A percentile compares a stretch with the other conserved stretches of the same genome.
Conservation (phyloP, 108 stramenopile genomes). For the Skeletonema costatum region DNA sequence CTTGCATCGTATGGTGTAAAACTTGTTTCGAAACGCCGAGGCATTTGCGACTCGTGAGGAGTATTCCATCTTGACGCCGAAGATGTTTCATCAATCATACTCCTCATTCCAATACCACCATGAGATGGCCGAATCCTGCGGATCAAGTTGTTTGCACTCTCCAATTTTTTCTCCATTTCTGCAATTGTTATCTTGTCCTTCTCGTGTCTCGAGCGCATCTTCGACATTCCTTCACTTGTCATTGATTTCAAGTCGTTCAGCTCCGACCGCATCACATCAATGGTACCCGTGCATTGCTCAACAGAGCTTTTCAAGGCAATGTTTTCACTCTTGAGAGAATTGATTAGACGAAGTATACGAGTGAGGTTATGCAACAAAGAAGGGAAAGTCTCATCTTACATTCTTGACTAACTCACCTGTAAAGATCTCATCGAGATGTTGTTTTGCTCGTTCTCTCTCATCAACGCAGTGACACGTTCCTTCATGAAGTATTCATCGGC, state of each 20-base stretch:
- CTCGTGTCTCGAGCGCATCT: conserved; percentile 13
- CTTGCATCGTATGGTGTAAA: background rate
- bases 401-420: conserved; percentile 7
- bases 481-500: conserved; percentile 36
- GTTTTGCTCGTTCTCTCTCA: conserved; percentile 46
- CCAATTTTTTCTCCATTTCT: conserved; percentile 24
- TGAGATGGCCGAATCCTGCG: conserved; percentile 8
- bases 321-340: conserved; percentile 36
- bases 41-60: conserved; percentile 3
- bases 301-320: conserved; percentile 37
- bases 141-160: conserved; percentile 29
- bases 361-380: background rate
- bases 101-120: background rate
- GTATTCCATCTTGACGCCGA: conserved; percentile 8
- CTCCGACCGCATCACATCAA: conserved; percentile 36
- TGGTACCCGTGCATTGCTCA: conserved; percentile 25
- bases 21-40: background rate
- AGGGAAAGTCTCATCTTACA: background rate
- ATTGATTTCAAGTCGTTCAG: conserved; percentile 38
- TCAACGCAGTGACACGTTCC: conserved; percentile 37
- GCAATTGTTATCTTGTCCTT: conserved; percentile 11
- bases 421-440: conserved; percentile 49
- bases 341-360: background rate
- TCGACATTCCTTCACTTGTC: conserved; percentile 21
- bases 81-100: conserved; percentile 1